Evolutionary conservation across 495 filamentous ascomycete genomes (phyloP), one percentile per base, ranked within the genome.

Genomic region (Aspergillus heteromorphus): DNA sequence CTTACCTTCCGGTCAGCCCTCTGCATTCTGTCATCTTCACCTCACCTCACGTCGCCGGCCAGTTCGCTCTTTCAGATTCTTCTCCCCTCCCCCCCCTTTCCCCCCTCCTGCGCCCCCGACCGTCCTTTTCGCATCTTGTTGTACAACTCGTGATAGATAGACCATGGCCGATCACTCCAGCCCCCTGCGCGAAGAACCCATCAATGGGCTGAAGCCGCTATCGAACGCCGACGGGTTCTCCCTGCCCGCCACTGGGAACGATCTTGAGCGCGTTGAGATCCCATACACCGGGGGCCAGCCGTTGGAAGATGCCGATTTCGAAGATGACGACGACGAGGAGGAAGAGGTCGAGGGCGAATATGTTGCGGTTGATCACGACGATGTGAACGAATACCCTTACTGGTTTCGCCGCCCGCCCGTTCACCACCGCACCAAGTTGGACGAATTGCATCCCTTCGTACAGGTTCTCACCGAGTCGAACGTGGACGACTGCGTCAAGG

Each of bases 381-480:
- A 76, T 62, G 53, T 66, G 18, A 70, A 67, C 38, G 73, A 78
- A 48, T 70, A 64, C 48, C 71, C 74, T 41, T 73, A 71, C 59
- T 72, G 72, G 66, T 75, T 74, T 56, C 72, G 72, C 43, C 70
- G 73, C 43, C 69, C 70, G 21, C 70, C 70, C 18, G 65, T 66
- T 10, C 70, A 69, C 53, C 66, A 71, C 9, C 74, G 68, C 55
- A 70, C 72, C 48, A 69, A 72, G 54, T 56, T 76, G 38, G 75
- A 80, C 58, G 71, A 80, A 31, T 61, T 86, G 53, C 81, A 86
- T 59, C 87, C 87, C 2, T 87, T 87, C 51, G 80, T 86, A 5
- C 83, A 88, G 55, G 79, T 85, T 14, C 78, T 97, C 31, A 87
- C 80, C 20, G 67, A 82, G 42, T 83, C 83, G 0, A 88, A 96